A percentile compares a stretch with the other conserved stretches of the same genome.
Evolutionary conservation across 1,284 basidiomycete genomes (phyloP).

Genomic region (Meripilus lineatus): DNA sequence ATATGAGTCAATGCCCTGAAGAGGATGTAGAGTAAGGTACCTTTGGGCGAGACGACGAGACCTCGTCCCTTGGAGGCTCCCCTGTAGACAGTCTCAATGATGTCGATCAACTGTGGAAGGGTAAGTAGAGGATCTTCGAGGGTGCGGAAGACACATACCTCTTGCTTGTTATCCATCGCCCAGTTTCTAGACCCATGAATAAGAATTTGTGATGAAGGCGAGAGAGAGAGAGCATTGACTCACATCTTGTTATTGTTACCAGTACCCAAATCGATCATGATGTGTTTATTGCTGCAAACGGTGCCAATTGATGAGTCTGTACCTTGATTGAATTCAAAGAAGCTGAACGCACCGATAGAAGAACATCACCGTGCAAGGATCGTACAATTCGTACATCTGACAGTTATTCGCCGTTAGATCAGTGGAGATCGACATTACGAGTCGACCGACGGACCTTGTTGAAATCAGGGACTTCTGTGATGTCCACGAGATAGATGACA

Average conservation of each 20-base stretch:
- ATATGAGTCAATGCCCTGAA: too few species aligned
- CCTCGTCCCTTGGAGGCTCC: conserved; percentile 97
- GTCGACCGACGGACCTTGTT: conserved; percentile 73
- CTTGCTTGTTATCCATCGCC: conserved; percentile 97
- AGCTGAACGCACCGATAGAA: conserved; percentile 80
- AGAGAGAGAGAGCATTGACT: conserved; percentile 25
- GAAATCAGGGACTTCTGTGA: conserved; percentile 97
- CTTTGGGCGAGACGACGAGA: conserved; percentile 96
- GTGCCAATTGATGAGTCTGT: background rate
- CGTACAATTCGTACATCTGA: conserved; percentile 93
- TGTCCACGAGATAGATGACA: conserved; percentile 94
- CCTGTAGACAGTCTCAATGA: conserved; percentile 97
- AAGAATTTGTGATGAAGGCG: conserved; percentile 8
- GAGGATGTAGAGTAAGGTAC: conserved; percentile 40
- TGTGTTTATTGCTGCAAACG: conserved; percentile 90
- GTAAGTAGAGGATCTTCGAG: background rate
- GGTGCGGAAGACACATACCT: conserved; percentile 47
- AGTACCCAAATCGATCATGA: conserved; percentile 99
- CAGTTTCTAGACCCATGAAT: conserved; percentile 65
- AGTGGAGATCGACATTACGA: conserved; percentile 8
- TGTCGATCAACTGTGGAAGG: conserved; percentile 80
- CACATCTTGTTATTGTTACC: conserved; percentile 99
- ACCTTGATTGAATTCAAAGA: background rate
- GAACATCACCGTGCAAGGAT: conserved; percentile 96
- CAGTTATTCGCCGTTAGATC: conserved; percentile 1